Evolutionary conservation across 305 asterid species (phyloP).

Genomic region (Fraxinus angustifolia): DNA sequence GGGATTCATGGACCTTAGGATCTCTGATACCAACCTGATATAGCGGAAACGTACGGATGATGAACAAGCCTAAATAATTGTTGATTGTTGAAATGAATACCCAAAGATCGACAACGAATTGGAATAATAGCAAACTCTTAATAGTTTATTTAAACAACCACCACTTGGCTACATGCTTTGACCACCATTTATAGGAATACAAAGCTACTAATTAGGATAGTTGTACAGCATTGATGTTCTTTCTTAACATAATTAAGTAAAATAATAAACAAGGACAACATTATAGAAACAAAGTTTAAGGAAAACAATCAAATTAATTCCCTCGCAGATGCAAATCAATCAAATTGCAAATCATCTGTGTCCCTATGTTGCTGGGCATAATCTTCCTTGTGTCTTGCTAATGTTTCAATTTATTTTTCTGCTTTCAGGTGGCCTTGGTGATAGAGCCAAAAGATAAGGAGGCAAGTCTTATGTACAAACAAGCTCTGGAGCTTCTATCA

Average conservation of each 20-base stretch:
- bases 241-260: neutral
- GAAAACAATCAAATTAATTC: neutral
- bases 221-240: neutral
- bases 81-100: neutral
- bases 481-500: constrained; percentile 94
- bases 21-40: neutral
- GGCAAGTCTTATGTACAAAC: constrained; percentile 95
- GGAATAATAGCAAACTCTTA: neutral
- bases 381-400: neutral
- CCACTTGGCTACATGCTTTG: neutral
- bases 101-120: neutral
- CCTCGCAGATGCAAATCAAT: neutral
- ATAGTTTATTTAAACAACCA: neutral
- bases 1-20: neutral
- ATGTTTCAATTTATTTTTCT: constrained; percentile 11
- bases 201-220: neutral
- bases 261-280: neutral
- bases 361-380: neutral
- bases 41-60: neutral
- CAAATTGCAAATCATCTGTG: neutral
- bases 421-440: constrained; percentile 81
- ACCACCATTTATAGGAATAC: neutral
- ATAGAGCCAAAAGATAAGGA: constrained; percentile 99
- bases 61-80: neutral
- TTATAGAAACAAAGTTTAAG: neutral